Base-by-base conservation (phyloP, 1,284 basidiomycete species). In the Phellopilus nigrolimitatus region DNA sequence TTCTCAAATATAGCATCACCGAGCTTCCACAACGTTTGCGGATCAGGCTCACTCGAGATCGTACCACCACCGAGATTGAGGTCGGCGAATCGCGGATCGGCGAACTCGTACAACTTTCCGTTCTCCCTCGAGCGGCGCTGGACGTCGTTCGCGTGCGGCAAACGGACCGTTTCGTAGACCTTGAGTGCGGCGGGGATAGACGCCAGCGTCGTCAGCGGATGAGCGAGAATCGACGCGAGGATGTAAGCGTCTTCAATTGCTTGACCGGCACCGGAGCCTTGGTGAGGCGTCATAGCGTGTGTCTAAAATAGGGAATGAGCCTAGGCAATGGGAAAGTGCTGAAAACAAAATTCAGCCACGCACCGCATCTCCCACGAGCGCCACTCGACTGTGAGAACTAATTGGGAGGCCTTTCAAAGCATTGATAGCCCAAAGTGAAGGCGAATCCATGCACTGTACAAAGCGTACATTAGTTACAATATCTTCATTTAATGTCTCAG, bases 91-190 rank as follows among this genome's bases (percentile, higher is more conserved):
- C 48, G 13, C 61, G 36, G 6, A 55, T 59, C 25, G 54, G 47
- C 12, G 61, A 66, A 56, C 10, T 58, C 58, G 42, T 62, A 64
- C 8, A 60, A 43, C 22, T 51, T 17, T 27, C 65, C 64, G 44
- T 64, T 65, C 7, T 58, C 38, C 8, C 61, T 56, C 8, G 66
- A 66, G 7, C 59, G 45, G 31, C 60, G 56, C 13, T 60, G 61
- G 10, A 67, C 60, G 41, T 64, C 61, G 43, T 56, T 58, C 3
- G 62, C 65, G 10, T 68, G 58, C 3, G 70, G 69, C 1, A 68
- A 63, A 1, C 70, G 68, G 15, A 70, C 57, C 3, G 55, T 39
- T 56, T 72, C 68, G 52, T 71, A 71, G 2, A 68, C 63, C 9
- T 58, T 25, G 15, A 71, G 59, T 3, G 62, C 68, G 3, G 50